These are phyloP conservation scores for Solanum bulbocastanum DNA, from an alignment of 257 asterid genomes.

Conservation along the genomic window DNA sequence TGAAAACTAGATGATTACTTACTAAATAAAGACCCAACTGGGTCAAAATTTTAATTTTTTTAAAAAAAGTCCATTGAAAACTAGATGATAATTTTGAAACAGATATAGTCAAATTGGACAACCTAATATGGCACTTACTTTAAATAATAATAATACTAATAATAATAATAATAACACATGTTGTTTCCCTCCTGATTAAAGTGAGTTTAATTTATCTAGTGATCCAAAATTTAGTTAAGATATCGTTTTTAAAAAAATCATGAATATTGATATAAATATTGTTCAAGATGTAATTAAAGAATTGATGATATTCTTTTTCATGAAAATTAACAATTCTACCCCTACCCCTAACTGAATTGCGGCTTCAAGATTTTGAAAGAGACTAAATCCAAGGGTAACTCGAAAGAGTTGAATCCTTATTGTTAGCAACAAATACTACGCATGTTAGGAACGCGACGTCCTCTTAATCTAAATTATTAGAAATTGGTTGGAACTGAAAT, in stretches of 20 bases:
- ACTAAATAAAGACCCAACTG: too few species aligned
- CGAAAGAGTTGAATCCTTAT: too few species aligned
- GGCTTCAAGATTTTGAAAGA: background rate
- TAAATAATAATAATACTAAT: background rate
- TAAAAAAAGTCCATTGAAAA: background rate
- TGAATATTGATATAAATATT: background rate
- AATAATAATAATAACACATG: background rate
- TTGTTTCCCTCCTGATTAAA: background rate
- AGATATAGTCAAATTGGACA: background rate
- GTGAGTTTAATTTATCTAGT: background rate
- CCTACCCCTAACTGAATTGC: background rate
- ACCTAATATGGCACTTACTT: background rate
- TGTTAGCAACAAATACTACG: too few species aligned
- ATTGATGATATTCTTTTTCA: background rate
- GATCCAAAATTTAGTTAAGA: background rate
- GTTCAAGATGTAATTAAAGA: background rate
- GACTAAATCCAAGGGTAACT: accelerated
- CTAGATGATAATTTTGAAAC: background rate
- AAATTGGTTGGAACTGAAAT: too few species aligned
- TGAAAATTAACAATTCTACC: background rate
- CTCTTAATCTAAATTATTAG: too few species aligned
- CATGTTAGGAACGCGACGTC: too few species aligned
- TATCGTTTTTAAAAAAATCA: background rate
- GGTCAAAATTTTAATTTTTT: too few species aligned
- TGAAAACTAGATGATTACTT: background rate